A percentile compares a stretch with the other conserved stretches of the same genome.
Conservation (phyloP, 495 filamentous ascomycete genomes). For the Thozetella sp. region DNA sequence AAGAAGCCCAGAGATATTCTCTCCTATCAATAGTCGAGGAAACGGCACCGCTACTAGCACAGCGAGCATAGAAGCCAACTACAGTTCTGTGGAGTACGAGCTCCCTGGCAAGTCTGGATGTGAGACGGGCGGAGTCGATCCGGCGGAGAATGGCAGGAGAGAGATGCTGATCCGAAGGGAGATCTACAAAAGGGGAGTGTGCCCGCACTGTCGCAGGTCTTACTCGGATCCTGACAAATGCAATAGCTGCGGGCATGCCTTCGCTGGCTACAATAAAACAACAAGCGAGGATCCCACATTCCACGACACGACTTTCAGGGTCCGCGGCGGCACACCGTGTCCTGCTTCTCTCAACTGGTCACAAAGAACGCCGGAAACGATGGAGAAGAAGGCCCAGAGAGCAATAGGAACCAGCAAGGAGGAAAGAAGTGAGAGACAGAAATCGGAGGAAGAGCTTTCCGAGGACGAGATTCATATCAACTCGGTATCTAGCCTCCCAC, state of each 20-base stretch:
- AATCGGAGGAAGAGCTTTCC: background rate
- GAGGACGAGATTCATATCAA: conserved; percentile 1
- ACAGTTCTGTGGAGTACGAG: no score
- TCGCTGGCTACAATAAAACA: background rate
- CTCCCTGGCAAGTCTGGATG: background rate
- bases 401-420: background rate
- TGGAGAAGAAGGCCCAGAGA: background rate
- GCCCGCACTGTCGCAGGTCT: conserved; percentile 10
- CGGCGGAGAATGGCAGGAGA: conserved; percentile 2
- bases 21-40: background rate
- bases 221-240: background rate
- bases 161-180: conserved; percentile 9
- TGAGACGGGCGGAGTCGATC: background rate
- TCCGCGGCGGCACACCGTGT: background rate
- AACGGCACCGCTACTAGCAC: background rate
- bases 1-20: background rate
- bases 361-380: background rate
- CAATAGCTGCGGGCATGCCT: background rate
- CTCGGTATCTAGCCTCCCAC: background rate
- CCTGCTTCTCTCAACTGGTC: background rate
- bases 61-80: background rate
- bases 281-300: background rate
- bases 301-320: background rate
- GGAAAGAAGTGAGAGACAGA: background rate
- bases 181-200: conserved; percentile 7